Evolutionary conservation across 2,329 filamentous ascomycete genomes (phyloP), one percentile per base, ranked within the genome.

Genomic region (Epicoccum nigrum): DNA sequence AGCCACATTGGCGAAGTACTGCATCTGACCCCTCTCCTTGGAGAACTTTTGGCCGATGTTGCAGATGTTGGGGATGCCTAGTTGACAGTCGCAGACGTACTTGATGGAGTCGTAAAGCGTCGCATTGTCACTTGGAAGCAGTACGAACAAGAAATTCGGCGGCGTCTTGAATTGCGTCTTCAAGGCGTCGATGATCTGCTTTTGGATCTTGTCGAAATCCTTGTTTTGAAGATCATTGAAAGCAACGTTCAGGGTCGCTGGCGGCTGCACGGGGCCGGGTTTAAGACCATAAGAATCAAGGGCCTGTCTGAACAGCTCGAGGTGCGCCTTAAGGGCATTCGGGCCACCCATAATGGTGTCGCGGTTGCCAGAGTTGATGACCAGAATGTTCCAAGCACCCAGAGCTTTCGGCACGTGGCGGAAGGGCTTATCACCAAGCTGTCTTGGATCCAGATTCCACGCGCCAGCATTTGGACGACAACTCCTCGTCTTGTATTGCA

Each of bases 61-160:
- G 52, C 89, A 82, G 0, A 88, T 89, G 51, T 85, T 84, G 11
- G 62, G 63, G 7, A 92, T 79, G 4, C 90, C 90, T 33, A 78
- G 78, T 1, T 78, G 70, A n/a, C 85, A 77, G 64, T 95, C 90
- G 11, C 83, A 88, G 1, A 84, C 72, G 25, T 73, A 79, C 73
- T 94, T 94, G 68, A 95, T 79, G 5, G 1, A 85, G 58, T 39
- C 68, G 40, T 74, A 73, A 2, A 73, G 23, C 0, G 63, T 46
- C 0, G 69, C 64, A 25, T 63, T 68, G 32, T 71, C 64, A 40
- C 38, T 64, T 1, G 70, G 67, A 4, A 73, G 54, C 1, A 72
- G 37, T 5, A 71, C 57, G 19, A 71, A 67, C 19, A 72, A 42
- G 44, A 72, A 69, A 12, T 55, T 59, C 4, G 67, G 68, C 45